Percentiles rank a stretch among this genome's conserved stretches.
phyloP scores from a whole-genome alignment of 225 moss, liverwort and hornwort genomes.

The Thuidium tamariscinum region DNA sequence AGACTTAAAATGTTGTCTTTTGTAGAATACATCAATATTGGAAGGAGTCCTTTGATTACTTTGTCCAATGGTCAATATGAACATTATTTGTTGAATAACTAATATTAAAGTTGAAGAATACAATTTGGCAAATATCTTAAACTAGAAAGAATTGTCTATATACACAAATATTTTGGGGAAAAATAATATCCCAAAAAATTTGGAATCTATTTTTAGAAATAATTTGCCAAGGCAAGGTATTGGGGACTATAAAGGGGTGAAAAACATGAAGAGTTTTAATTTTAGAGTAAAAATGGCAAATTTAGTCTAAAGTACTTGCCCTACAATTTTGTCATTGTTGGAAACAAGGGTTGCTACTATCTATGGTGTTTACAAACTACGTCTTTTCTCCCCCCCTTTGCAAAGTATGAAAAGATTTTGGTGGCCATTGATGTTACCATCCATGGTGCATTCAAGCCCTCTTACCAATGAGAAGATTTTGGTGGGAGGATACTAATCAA shows the following conservation, averaged over 20 bases:
- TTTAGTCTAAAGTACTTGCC: neutral
- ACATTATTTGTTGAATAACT: neutral
- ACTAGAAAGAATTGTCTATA: no score
- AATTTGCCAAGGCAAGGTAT: neutral
- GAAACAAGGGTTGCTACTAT: no score
- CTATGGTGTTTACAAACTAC: no score
- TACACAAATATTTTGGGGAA: no score
- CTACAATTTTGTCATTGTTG: neutral
- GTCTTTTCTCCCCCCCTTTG: no score
- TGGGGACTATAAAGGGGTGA: accelerated
- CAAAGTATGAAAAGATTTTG: no score
- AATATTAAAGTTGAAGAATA: neutral
- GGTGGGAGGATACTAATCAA: no score
- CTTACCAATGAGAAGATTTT: no score
- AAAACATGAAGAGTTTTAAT: neutral
- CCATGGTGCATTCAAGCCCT: no score
- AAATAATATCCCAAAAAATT: neutral
- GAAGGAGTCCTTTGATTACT: neutral
- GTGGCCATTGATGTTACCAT: no score
- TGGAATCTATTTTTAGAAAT: neutral
- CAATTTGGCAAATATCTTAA: neutral
- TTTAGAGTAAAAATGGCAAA: neutral
- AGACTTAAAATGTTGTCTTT: no score
- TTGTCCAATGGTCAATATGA: accelerated
- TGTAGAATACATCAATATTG: neutral